phyloP scores from a whole-genome alignment of 345 rosid genomes.

The Arabidopsis suecica region DNA sequence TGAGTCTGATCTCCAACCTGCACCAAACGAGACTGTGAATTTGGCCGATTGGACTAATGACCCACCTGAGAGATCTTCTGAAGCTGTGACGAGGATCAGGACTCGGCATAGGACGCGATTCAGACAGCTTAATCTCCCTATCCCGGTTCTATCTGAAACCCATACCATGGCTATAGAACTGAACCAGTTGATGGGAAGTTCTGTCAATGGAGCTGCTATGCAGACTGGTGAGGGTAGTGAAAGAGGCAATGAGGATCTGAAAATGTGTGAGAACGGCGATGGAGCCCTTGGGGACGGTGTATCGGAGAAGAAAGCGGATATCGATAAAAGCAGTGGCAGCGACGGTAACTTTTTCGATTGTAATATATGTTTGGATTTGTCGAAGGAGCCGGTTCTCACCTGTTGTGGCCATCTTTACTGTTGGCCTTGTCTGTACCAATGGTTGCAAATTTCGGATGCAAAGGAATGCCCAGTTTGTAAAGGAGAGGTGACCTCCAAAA shows the following conservation, averaged over 20 bases:
- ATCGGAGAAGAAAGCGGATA: conserved; percentile 58
- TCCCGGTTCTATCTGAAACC: conserved; percentile 49
- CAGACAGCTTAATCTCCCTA: conserved; percentile 55
- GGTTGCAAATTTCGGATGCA: conserved; percentile 79
- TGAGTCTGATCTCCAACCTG: conserved; percentile 54
- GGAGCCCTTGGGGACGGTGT: conserved; percentile 62
- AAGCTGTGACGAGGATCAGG: conserved; percentile 64
- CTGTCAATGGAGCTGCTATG: conserved; percentile 53
- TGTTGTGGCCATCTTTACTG: conserved; percentile 97
- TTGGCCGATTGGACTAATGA: conserved; percentile 69
- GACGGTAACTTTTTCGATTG: conserved; percentile 86
- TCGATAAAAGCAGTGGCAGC: conserved; percentile 57
- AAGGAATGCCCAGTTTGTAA: conserved; percentile 98
- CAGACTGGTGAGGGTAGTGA: conserved; percentile 97
- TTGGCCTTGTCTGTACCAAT: conserved; percentile 88
- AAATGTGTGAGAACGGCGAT: conserved; percentile 71
- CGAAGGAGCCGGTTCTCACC: conserved; percentile 87
- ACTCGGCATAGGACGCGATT: conserved; percentile 57
- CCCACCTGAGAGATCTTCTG: conserved; percentile 58
- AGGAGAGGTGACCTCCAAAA: conserved; percentile 81
- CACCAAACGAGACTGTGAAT: conserved; percentile 54
- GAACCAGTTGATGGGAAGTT: conserved; percentile 59
- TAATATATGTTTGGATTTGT: conserved; percentile 84
- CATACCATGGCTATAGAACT: conserved; percentile 64
- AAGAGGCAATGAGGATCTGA: conserved; percentile 65